Evolutionary conservation across 805 yeast genomes (phyloP), one percentile per base, ranked within the genome.

Genomic region (Metschnikowia cubensis): DNA sequence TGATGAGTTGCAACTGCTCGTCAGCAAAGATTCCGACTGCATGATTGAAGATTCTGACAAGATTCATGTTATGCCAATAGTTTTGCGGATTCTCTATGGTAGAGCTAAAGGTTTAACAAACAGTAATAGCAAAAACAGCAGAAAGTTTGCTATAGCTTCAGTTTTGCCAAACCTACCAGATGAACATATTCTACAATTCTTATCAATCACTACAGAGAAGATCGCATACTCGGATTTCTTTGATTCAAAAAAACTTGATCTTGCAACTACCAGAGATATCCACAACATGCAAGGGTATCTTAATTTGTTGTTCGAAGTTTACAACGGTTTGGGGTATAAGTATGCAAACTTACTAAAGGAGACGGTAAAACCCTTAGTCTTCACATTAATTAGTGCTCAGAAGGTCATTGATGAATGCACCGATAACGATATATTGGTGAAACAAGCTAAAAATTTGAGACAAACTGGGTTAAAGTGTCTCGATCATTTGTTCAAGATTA

Each of bases 51-150:
- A 72, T 6, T 73, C 72, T 3, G 97, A 94, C 62, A 70, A 77
- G 14, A 70, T 64, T 2, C 65, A 54, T 1, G 75, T 92, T 2
- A 80, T 89, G 79, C 94, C 95, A 1, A 60, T 87, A 31, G 76
- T 90, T 3, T 63, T 90, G 44, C 71, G 97, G 56, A 84, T 94
- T 22, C 70, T 94, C 18, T 92, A 85, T 66, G 98, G 98, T 7
- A 77, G 96, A 50, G 89, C 90, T 7, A 95, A 89, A 66, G 75
- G 76, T 10, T 77, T 84, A 1, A 75, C 83, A 4, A 78, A 74
- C 49, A 84, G 87, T 63, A 89, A 89, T 51, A 79, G 83, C 29
- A 87, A 87, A 61, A 78, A 81, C 49, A 84, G 90, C 32, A 78
- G 87, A 56, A 86, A 89, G 54, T 77, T 75, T 58, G 88, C 94